Conservation (phyloP, 306 rosid species). For the Arachis stenosperma region DNA sequence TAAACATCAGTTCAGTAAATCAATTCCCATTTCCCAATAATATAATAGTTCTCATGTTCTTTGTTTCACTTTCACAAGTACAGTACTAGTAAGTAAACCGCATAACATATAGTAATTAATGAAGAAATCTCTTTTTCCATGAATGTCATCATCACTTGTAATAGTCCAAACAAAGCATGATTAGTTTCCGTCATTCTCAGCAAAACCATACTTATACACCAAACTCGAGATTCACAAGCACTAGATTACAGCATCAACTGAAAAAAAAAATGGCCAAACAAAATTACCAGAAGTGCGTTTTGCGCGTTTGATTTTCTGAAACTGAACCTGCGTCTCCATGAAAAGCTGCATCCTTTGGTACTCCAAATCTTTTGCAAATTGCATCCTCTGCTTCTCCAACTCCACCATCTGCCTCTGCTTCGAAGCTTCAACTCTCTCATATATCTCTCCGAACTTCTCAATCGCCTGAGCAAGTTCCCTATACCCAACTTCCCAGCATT, state of each 20-base stretch:
- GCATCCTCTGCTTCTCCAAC: slow-evolving; percentile 85
- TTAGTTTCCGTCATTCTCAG: background rate
- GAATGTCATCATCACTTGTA: background rate
- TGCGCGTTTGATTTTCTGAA: slow-evolving; percentile 65
- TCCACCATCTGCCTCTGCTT: slow-evolving; percentile 76
- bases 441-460: slow-evolving; percentile 61
- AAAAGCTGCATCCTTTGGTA: slow-evolving; percentile 68
- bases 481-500: slow-evolving; percentile 39
- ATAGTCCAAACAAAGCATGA: background rate
- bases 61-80: background rate
- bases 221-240: background rate
- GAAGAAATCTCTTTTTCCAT: slow-evolving; percentile 8
- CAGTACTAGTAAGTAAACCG: background rate
- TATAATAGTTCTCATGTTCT: slow-evolving; percentile 11
- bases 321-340: slow-evolving; percentile 72
- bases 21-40: slow-evolving; percentile 13
- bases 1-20: slow-evolving; percentile 8
- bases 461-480: slow-evolving; percentile 65
- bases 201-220: slow-evolving; percentile 1
- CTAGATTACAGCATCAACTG: background rate
- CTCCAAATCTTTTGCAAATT: slow-evolving; percentile 77
- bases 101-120: background rate
- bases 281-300: slow-evolving; percentile 49
- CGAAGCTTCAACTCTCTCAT: slow-evolving; percentile 68
- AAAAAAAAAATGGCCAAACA: background rate